Conservation (phyloP, 2,329 filamentous ascomycete species). For the Aureobasidium namibiae region DNA sequence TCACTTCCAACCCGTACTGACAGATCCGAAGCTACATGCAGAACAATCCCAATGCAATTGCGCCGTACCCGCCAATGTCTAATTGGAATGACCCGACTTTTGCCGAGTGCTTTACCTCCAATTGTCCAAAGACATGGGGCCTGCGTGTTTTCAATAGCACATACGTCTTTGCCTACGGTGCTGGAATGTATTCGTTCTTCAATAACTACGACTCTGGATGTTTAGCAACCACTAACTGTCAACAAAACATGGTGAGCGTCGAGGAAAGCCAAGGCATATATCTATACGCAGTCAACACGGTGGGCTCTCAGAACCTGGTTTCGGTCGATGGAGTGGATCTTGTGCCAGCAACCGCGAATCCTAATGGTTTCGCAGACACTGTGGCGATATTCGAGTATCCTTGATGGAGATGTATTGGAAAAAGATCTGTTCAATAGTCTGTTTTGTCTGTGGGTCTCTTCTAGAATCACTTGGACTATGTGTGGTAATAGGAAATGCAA, state of each 20-base stretch:
- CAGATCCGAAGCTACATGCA: conserved; percentile 52
- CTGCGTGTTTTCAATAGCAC: conserved; percentile 60
- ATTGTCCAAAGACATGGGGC: conserved; percentile 69
- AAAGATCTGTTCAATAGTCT: background rate
- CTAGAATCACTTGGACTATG: background rate
- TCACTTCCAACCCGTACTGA: background rate
- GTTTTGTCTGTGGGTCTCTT: background rate
- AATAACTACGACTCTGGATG: conserved; percentile 71
- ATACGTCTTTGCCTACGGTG: conserved; percentile 62
- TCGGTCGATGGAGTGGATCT: conserved; percentile 22
- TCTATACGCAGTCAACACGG: conserved; percentile 18
- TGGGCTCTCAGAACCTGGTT: conserved; percentile 18
- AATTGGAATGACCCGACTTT: conserved; percentile 64
- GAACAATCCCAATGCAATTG: conserved; percentile 65
- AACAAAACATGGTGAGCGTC: conserved; percentile 68
- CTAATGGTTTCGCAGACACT: conserved; percentile 21
- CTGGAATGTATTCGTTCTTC: conserved; percentile 74
- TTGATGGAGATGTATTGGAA: conserved; percentile 7
- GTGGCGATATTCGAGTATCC: conserved; percentile 26
- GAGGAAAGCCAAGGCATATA: conserved; percentile 33
- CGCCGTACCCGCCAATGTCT: conserved; percentile 54
- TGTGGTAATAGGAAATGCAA: background rate
- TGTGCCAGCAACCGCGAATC: conserved; percentile 19
- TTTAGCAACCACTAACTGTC: conserved; percentile 59
- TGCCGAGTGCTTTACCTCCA: conserved; percentile 41